phyloP scores from a whole-genome alignment of 2,329 filamentous ascomycete genomes.

The Pseudogymnoascus sp. region DNA sequence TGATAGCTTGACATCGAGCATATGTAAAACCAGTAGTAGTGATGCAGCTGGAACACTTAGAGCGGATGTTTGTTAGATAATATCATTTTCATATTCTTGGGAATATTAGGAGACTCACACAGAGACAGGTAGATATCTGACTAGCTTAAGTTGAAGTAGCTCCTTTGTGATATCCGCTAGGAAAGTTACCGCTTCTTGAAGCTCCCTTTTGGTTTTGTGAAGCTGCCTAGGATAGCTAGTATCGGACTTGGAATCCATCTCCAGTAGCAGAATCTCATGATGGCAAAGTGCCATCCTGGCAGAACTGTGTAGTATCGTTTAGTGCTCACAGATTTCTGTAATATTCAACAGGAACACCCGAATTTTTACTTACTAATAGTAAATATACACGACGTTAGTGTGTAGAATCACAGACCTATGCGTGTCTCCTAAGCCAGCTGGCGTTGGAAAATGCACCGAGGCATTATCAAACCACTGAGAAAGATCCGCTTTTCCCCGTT shows the following conservation, averaged over 20 bases:
- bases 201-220: conserved; percentile 37
- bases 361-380: conserved; percentile 40
- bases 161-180: conserved; percentile 43
- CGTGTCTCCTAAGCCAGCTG: conserved; percentile 28
- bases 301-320: conserved; percentile 31
- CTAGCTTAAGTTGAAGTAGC: conserved; percentile 40
- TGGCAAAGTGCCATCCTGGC: conserved; percentile 41
- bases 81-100: neutral
- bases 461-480: conserved; percentile 38
- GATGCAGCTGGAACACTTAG: conserved; percentile 33
- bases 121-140: conserved; percentile 43
- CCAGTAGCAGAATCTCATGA: conserved; percentile 36
- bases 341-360: no score
- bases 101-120: conserved; percentile 34
- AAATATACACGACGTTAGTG: conserved; percentile 46
- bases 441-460: conserved; percentile 35
- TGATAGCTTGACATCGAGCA: conserved; percentile 36
- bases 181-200: conserved; percentile 40
- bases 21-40: conserved; percentile 34
- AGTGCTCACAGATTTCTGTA: neutral
- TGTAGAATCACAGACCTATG: conserved; percentile 41
- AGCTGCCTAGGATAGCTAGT: conserved; percentile 33
- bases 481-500: conserved; percentile 34
- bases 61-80: neutral
- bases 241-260: neutral